Conservation (phyloP, 257 asterid genomes). For the Plantago major region DNA sequence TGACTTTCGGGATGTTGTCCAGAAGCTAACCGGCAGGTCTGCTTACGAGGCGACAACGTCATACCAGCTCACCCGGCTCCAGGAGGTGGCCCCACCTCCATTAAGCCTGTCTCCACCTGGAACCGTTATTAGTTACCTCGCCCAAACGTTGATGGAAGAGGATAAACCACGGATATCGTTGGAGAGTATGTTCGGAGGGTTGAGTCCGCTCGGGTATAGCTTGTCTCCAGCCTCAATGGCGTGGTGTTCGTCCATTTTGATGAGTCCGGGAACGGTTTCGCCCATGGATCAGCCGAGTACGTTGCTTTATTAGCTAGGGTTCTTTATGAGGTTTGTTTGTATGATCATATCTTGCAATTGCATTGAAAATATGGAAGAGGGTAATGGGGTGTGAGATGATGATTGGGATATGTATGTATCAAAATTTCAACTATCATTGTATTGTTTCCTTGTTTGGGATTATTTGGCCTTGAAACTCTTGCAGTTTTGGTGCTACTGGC, state of each 20-base stretch:
- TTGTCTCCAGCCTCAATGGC: slow-evolving; percentile 57
- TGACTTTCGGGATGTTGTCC: slow-evolving; percentile 63
- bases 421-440: too few species aligned
- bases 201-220: slow-evolving; percentile 37
- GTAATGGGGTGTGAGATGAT: too few species aligned
- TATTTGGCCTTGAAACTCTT: too few species aligned
- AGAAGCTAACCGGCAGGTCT: slow-evolving; percentile 53
- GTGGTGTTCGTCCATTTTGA: slow-evolving; percentile 63
- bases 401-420: too few species aligned
- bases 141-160: background rate
- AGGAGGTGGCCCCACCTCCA: slow-evolving; percentile 71
- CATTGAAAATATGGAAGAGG: too few species aligned
- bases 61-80: slow-evolving; percentile 26
- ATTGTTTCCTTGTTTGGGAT: too few species aligned
- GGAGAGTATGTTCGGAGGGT: slow-evolving; percentile 26
- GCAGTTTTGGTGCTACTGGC: too few species aligned
- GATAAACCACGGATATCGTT: slow-evolving; percentile 2
- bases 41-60: slow-evolving; percentile 9
- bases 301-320: slow-evolving; percentile 14
- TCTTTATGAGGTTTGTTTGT: too few species aligned
- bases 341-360: too few species aligned
- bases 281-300: slow-evolving; percentile 26
- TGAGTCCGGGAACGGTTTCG: slow-evolving; percentile 49
- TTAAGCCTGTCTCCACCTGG: slow-evolving; percentile 33
- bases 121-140: too few species aligned